Conservation (phyloP, 2,329 filamentous ascomycete species). For the Raffaelea albimanens region DNA sequence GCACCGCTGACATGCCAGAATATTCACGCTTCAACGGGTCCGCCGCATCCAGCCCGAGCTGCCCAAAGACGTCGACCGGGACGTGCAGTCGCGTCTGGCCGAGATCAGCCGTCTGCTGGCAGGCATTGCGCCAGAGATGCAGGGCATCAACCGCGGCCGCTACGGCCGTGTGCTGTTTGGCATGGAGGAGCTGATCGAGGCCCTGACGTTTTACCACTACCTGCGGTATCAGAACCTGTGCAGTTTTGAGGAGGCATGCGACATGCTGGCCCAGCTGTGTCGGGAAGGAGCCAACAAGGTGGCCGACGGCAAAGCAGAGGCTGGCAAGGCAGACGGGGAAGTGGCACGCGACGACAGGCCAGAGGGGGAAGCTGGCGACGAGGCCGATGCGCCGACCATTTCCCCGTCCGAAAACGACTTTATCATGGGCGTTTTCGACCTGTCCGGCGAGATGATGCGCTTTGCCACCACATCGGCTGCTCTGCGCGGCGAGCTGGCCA, state of each 20-base stretch:
- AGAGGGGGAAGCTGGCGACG: conserved; percentile 22
- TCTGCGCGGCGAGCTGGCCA: conserved; percentile 50
- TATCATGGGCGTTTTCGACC: conserved; percentile 81
- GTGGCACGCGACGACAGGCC: background rate
- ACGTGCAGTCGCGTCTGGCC: conserved; percentile 58
- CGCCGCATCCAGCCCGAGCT: conserved; percentile 53
- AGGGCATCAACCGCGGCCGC: conserved; percentile 70
- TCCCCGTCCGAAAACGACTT: conserved; percentile 74
- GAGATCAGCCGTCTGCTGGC: conserved; percentile 64
- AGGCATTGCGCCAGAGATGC: conserved; percentile 61
- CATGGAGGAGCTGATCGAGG: conserved; percentile 91
- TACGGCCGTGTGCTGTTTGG: conserved; percentile 75
- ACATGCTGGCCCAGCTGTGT: conserved; percentile 29
- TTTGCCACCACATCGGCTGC: conserved; percentile 87
- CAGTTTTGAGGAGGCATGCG: conserved; percentile 50
- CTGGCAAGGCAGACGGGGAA: background rate
- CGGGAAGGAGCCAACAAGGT: conserved; percentile 20
- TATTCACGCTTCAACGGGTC: conserved; percentile 77
- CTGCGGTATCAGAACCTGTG: conserved; percentile 69
- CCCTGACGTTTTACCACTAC: conserved; percentile 81
- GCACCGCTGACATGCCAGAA: conserved; percentile 44
- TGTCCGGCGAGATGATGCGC: conserved; percentile 93
- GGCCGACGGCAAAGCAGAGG: too few species aligned
- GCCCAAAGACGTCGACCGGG: conserved; percentile 58
- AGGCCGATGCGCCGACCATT: conserved; percentile 28